phyloP scores from a whole-genome alignment of 148 eudicot genomes.

The Camellia lanceoleosa region DNA sequence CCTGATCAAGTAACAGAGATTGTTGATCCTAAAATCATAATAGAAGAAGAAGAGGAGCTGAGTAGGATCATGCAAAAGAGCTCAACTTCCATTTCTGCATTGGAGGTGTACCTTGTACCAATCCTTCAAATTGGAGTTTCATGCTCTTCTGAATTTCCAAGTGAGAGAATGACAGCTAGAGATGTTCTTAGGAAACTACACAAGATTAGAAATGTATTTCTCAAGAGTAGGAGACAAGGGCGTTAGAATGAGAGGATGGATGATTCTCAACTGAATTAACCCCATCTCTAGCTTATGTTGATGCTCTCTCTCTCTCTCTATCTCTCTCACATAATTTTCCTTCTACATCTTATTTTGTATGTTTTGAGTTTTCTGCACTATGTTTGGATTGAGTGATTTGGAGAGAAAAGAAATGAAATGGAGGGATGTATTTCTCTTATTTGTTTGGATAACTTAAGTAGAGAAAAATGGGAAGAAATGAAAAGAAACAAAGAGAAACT shows the following conservation, averaged over 20 bases:
- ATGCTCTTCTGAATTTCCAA: constrained; percentile 18
- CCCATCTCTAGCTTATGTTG: background rate
- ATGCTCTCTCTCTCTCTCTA: no score
- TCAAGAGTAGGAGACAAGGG: background rate
- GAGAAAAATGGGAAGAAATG: no score
- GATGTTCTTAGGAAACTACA: constrained; percentile 6
- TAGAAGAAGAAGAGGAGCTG: background rate
- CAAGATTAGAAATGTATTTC: background rate
- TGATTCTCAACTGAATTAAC: background rate
- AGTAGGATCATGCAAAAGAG: background rate
- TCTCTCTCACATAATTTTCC: no score
- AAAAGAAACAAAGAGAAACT: no score
- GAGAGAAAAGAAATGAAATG: no score
- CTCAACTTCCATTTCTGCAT: no score
- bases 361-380: no score
- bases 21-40: constrained; percentile 12
- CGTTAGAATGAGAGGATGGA: background rate
- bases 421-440: no score
- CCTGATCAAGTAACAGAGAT: constrained; percentile 5
- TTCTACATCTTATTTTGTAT: no score
- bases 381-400: no score
- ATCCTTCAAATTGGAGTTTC: constrained; percentile 10
- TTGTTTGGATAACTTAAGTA: no score
- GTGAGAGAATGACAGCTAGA: constrained; percentile 13
- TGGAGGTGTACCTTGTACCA: background rate